phyloP scores from a whole-genome alignment of 148 eudicot species.

The Oxyria digyna region DNA sequence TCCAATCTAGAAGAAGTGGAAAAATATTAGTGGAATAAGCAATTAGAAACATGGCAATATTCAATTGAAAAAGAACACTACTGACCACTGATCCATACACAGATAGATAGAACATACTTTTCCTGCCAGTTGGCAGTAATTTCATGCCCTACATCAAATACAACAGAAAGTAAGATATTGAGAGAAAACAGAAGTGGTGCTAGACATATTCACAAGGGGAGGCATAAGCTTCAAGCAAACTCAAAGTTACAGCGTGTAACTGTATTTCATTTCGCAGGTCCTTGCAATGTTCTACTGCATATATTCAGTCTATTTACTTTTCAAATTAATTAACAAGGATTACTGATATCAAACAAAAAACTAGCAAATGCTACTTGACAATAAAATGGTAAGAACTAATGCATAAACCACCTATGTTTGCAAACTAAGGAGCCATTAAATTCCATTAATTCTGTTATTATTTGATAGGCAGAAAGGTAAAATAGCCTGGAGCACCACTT shows the following conservation, averaged over 20 bases:
- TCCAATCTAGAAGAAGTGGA: constrained; percentile 42
- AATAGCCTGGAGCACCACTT: not conserved
- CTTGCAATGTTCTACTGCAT: not conserved
- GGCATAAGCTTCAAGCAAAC: not conserved
- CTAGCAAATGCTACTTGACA: not conserved
- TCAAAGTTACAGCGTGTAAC: not conserved
- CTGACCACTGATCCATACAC: constrained; percentile 74
- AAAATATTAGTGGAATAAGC: not conserved
- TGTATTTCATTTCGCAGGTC: not conserved
- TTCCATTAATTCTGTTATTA: too few relatives aligned
- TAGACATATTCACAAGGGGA: not conserved
- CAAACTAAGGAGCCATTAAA: too few relatives aligned
- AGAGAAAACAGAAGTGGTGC: not conserved
- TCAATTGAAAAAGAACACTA: not conserved
- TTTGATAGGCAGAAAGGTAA: not conserved
- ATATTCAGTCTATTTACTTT: not conserved
- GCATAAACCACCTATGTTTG: too few relatives aligned
- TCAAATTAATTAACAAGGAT: not conserved
- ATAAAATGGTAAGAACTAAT: not conserved
- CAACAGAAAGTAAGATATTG: not conserved
- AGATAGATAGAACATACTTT: constrained; percentile 59
- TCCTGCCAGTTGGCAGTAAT: constrained; percentile 77
- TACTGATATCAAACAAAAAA: not conserved
- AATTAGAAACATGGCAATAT: not conserved
- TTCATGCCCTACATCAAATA: constrained; percentile 69